Evolutionary conservation across 129 eudicot genomes (phyloP).

Genomic region (Chrysanthemum makinoi): DNA sequence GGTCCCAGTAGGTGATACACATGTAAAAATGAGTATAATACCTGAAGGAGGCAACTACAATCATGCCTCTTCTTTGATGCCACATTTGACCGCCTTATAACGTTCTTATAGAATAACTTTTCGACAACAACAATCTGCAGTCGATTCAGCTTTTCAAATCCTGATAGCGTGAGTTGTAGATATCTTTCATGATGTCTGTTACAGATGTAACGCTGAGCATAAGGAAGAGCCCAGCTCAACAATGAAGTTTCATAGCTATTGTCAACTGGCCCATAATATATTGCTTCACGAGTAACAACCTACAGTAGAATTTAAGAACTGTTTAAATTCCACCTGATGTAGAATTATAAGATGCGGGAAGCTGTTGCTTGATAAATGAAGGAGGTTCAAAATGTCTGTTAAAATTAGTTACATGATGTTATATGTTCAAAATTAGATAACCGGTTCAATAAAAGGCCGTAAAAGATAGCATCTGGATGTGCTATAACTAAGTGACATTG

Average conservation of each 20-base stretch:
- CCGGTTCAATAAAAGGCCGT: neutral
- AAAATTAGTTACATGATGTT: too few relatives aligned
- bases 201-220: conserved; percentile 79
- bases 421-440: neutral
- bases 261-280: conserved; percentile 58
- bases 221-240: conserved; percentile 78
- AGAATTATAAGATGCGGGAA: neutral
- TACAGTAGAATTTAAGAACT: conserved; percentile 27
- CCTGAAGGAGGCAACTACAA: conserved; percentile 50
- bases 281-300: conserved; percentile 75
- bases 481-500: neutral
- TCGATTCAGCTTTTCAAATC: conserved; percentile 38
- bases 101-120: conserved; percentile 62
- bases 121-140: conserved; percentile 69
- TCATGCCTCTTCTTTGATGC: conserved; percentile 60
- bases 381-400: too few relatives aligned
- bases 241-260: conserved; percentile 43
- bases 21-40: neutral
- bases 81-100: conserved; percentile 44
- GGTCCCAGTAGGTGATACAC: too few relatives aligned
- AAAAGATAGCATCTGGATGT: neutral
- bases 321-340: neutral
- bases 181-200: conserved; percentile 53
- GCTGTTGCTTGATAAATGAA: neutral
- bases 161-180: conserved; percentile 55